These are phyloP conservation scores for Nectriaceae sp. DNA, from an alignment of 2,329 filamentous ascomycete genomes.

Conservation along the genomic window DNA sequence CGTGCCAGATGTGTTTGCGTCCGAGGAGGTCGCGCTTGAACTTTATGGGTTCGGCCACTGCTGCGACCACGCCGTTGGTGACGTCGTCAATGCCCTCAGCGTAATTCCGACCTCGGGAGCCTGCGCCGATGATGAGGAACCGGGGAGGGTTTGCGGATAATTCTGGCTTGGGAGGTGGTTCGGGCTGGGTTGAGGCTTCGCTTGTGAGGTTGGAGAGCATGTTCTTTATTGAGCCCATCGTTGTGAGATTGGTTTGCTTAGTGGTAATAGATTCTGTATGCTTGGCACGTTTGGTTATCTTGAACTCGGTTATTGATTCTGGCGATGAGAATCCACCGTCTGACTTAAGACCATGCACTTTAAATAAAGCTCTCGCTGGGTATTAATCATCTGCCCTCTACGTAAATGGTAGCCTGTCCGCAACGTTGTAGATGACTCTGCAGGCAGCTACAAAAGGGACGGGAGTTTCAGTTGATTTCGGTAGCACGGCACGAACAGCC, in stretches of 20 bases:
- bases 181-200: neutral
- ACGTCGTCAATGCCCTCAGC: constrained; percentile 66
- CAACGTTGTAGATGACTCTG: too few species aligned
- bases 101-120: constrained; percentile 76
- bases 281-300: too few species aligned
- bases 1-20: constrained; percentile 71
- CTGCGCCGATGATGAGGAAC: constrained; percentile 80
- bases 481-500: too few species aligned
- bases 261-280: too few species aligned
- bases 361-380: too few species aligned
- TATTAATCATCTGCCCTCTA: too few species aligned
- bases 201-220: constrained; percentile 19
- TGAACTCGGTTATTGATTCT: neutral
- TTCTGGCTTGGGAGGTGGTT: constrained; percentile 42
- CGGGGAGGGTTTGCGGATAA: constrained; percentile 57
- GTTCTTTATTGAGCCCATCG: constrained; percentile 23
- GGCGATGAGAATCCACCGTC: constrained; percentile 5
- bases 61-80: constrained; percentile 69
- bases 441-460: too few species aligned
- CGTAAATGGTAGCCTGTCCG: too few species aligned
- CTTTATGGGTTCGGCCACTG: constrained; percentile 77
- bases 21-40: constrained; percentile 78
- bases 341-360: too few species aligned
- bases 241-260: neutral
- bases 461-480: too few species aligned